phyloP scores from a whole-genome alignment of 2,329 filamentous ascomycete species.

The Nigrograna mackinnonii region DNA sequence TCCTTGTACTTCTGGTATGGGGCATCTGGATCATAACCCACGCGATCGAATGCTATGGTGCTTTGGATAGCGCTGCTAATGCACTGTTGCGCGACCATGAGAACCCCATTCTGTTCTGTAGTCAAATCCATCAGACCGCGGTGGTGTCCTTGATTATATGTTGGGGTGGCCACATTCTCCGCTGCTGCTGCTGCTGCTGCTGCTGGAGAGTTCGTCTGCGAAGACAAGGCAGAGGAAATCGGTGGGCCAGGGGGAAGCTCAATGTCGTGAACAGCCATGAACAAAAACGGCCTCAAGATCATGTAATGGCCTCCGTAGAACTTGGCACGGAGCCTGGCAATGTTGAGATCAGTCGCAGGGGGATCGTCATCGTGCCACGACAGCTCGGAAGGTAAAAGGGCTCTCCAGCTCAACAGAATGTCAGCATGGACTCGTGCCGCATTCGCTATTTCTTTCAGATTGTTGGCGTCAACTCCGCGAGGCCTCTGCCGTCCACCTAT shows the following conservation, averaged over 20 bases:
- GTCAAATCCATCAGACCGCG: constrained; percentile 34
- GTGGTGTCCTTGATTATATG: constrained; percentile 16
- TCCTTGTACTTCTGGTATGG: constrained; percentile 22
- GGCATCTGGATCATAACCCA: constrained; percentile 42
- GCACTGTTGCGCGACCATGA: constrained; percentile 33
- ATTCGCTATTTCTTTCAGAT: constrained; percentile 31
- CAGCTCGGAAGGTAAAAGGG: constrained; percentile 56
- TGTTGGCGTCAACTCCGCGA: constrained; percentile 32
- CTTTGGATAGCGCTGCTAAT: constrained; percentile 74
- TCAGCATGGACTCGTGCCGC: constrained; percentile 36
- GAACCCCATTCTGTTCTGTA: constrained; percentile 25
- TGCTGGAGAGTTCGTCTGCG: constrained; percentile 56
- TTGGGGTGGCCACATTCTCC: constrained; percentile 10
- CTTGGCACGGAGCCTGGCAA: constrained; percentile 84
- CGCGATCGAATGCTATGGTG: constrained; percentile 77
- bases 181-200: constrained; percentile 31
- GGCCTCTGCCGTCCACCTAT: constrained; percentile 31
- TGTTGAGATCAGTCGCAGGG: constrained; percentile 75
- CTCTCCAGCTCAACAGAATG: constrained; percentile 58
- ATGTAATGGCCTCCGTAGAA: constrained; percentile 93
- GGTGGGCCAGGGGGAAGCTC: constrained; percentile 32
- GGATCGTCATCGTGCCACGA: constrained; percentile 69
- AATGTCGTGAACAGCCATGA: constrained; percentile 60
- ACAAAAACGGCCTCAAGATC: constrained; percentile 78
- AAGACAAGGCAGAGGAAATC: constrained; percentile 38